A percentile compares a stretch with the other conserved stretches of the same genome.
Evolutionary conservation across 1,284 basidiomycete species (phyloP).

Genomic region (Bjerkandera adusta): DNA sequence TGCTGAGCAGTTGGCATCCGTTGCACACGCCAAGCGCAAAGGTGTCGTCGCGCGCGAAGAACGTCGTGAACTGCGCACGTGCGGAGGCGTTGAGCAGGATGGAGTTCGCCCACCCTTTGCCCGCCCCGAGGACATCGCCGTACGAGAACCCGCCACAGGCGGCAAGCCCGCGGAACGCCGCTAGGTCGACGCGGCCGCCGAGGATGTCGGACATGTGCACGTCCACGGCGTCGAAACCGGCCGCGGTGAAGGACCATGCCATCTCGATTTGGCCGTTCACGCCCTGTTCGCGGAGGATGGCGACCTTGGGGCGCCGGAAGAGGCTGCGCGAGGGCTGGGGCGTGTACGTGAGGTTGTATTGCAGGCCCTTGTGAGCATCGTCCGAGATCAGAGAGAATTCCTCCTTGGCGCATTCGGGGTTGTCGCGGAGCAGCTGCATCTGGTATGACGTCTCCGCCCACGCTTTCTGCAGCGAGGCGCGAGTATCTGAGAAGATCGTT

Average conservation of each 20-base stretch:
- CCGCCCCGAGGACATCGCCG: slow-evolving; percentile 96
- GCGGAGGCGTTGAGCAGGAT: slow-evolving; percentile 80
- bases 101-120: slow-evolving; percentile 97
- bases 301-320: slow-evolving; percentile 78
- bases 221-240: slow-evolving; percentile 93
- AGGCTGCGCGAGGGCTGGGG: slow-evolving; percentile 37
- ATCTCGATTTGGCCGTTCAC: slow-evolving; percentile 99
- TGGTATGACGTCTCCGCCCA: slow-evolving; percentile 96
- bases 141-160: slow-evolving; percentile 99
- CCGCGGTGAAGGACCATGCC: slow-evolving; percentile 94
- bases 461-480: slow-evolving; percentile 73
- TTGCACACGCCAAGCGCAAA: slow-evolving; percentile 98
- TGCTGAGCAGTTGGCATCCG: slow-evolving; percentile 95
- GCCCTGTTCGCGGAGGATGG: slow-evolving; percentile 96
- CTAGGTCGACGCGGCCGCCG: slow-evolving; percentile 61
- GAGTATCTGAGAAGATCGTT: slow-evolving; percentile 63
- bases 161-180: slow-evolving; percentile 82
- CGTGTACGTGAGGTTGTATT: slow-evolving; percentile 74
- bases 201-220: slow-evolving; percentile 99
- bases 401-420: slow-evolving; percentile 74
- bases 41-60: slow-evolving; percentile 80
- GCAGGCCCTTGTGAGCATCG: slow-evolving; percentile 64
- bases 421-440: slow-evolving; percentile 91
- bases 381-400: slow-evolving; percentile 83
- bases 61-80: slow-evolving; percentile 72